Base-by-base conservation (phyloP, 257 asterid genomes). In the Solanum gracilifrons region DNA sequence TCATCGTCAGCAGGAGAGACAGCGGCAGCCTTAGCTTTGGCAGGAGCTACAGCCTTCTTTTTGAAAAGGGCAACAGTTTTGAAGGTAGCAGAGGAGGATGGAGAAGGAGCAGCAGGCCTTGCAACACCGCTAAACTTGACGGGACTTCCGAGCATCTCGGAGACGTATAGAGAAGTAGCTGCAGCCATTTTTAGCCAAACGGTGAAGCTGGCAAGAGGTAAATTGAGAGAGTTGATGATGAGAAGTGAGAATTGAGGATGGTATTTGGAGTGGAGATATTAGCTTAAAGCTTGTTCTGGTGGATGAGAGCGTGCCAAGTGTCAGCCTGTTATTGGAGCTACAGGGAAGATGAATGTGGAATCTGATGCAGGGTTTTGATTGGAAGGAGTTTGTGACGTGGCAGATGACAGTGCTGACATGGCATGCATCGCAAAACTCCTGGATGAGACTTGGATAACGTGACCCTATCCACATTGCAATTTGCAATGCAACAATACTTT, bases 41-140 rank as follows among this genome's bases (percentile, higher is more conserved):
- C 11, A n/a, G 95, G 69, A 5, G 97, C 89, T 15, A 95, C 91
- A 4, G 95, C 88, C 89, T 92, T 91, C 95, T 95, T 95, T 37
- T 94, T 88, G 94, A 95, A 97, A 87, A 97, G 92, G 29, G 99
- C 98, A 7, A 95, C 93, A 3, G 98, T 95, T 79, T 91, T 95
- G 92, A 93, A 94, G 82, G 94, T 89, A 86, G 94, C 84, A 29
- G 97, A 74, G 87, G 41, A 88, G 2, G 98, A 92, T 2, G 96
- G 90, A 25, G 94, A n/a, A 2, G 95, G 95, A 11, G 95, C 94
- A n/a, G 95, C 94, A 1, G 95, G 86, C 88, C 95, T 87, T 18
- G 98, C 87, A 11, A 92, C 91, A 69, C 89, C 89, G 60, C 84
- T 89, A 91, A 93, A 91, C 88, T 90, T 92, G 86, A 96, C 92